phyloP scores from a whole-genome alignment of 2,329 filamentous ascomycete genomes.

The Sporothrix euskadiensis region DNA sequence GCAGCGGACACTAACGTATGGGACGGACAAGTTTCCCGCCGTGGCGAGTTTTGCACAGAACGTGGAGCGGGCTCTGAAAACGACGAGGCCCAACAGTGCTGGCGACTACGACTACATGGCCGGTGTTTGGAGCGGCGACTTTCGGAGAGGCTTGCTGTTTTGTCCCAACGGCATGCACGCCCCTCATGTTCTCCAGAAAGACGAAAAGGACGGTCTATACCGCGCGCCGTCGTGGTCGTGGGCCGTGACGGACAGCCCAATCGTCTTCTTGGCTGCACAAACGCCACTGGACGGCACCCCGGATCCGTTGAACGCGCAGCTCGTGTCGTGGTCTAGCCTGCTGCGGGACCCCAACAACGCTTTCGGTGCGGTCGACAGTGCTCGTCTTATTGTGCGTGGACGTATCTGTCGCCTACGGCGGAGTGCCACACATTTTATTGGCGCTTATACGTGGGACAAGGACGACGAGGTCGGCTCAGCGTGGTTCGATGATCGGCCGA shows the following conservation, averaged over 20 bases:
- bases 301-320: not conserved
- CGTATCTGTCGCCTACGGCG: not conserved
- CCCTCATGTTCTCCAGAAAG: not conserved
- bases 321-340: not conserved
- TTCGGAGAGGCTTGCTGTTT: constrained; percentile 19
- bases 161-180: constrained; percentile 14
- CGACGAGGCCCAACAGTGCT: not conserved
- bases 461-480: not conserved
- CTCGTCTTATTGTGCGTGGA: constrained; percentile 1
- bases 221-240: constrained; percentile 28
- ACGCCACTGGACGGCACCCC: not conserved
- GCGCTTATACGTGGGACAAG: constrained; percentile 14
- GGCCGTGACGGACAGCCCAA: constrained; percentile 20
- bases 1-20: constrained; percentile 1
- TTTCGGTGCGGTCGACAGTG: constrained; percentile 2
- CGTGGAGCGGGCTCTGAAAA: not conserved
- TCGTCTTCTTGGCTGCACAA: not conserved
- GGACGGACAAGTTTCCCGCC: constrained; percentile 25
- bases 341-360: constrained; percentile 15
- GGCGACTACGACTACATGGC: constrained; percentile 6
- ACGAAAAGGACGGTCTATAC: not conserved
- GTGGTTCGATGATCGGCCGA: constrained; percentile 15
- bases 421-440: not conserved
- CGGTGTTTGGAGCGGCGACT: constrained; percentile 22
- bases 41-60: constrained; percentile 17